Conservation (phyloP, 108 stramenopile species). For the Nitzschia sp. region DNA sequence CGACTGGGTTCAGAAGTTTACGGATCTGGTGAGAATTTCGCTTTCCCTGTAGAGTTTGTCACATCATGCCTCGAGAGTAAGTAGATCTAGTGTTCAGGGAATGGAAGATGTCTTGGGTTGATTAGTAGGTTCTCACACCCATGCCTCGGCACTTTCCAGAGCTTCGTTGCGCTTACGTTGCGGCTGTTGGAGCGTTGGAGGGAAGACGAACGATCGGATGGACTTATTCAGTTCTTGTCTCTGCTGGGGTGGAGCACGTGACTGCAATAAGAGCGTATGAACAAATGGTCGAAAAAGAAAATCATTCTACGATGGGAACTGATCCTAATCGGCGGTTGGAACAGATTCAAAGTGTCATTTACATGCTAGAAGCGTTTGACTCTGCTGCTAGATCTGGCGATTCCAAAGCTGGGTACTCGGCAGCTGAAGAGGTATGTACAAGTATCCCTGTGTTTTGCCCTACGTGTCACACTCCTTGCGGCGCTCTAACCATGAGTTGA, state of each 20-base stretch:
- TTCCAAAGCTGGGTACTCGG: slow-evolving; percentile 6
- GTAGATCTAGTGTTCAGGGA: slow-evolving; percentile 1
- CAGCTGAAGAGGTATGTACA: slow-evolving; percentile 2
- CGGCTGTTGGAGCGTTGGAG: slow-evolving; percentile 12
- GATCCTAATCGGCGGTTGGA: slow-evolving; percentile 28
- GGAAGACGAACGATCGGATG: slow-evolving; percentile 40
- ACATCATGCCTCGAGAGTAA: slow-evolving; percentile 65
- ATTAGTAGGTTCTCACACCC: slow-evolving; percentile 13
- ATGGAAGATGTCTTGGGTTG: not conserved
- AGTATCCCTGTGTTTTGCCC: too few relatives aligned
- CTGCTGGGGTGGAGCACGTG: slow-evolving; percentile 62
- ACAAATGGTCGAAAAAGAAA: slow-evolving; percentile 17
- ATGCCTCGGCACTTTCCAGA: slow-evolving; percentile 33
- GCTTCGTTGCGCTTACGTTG: slow-evolving; percentile 42
- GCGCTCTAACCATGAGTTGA: too few relatives aligned
- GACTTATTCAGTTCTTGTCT: slow-evolving; percentile 61
- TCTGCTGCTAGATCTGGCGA: slow-evolving; percentile 24
- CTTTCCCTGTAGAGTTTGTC: slow-evolving; percentile 71
- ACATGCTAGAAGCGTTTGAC: slow-evolving; percentile 54
- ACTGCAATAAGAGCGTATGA: slow-evolving; percentile 52
- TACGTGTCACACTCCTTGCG: too few relatives aligned
- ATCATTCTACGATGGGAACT: slow-evolving; percentile 21
- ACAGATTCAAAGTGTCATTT: slow-evolving; percentile 39
- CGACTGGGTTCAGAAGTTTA: slow-evolving; percentile 64
- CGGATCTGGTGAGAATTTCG: slow-evolving; percentile 64